Conservation (phyloP, 73 alveolate species). For the Diophrys appendiculata region DNA sequence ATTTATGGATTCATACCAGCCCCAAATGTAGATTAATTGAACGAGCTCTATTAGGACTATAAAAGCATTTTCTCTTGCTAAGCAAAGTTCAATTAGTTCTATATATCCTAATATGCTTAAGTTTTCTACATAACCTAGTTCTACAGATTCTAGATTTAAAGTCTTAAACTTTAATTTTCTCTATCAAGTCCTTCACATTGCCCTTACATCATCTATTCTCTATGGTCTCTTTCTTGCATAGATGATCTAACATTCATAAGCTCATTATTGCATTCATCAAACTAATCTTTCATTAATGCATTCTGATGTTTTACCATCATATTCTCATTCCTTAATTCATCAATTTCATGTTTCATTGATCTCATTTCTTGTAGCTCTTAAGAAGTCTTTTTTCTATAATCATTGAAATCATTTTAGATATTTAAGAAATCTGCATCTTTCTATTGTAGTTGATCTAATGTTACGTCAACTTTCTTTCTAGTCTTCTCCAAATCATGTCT, state of each 20-base stretch:
- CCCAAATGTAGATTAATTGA: background rate
- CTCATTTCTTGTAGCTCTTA: background rate
- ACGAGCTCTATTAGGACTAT: too few species aligned
- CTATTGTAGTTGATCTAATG: slow-evolving; percentile 26
- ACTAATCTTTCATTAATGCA: background rate
- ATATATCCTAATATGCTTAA: background rate
- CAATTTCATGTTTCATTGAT: background rate
- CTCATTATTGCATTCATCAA: background rate
- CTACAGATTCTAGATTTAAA: background rate
- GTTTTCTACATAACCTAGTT: background rate
- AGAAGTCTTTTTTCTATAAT: slow-evolving; percentile 30
- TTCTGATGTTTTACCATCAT: background rate
- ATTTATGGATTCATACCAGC: background rate
- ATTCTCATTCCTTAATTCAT: slow-evolving; percentile 17
- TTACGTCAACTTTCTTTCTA: slow-evolving; percentile 26
- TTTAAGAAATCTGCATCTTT: slow-evolving; percentile 32
- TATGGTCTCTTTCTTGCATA: background rate
- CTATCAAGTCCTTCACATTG: background rate
- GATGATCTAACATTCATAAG: background rate
- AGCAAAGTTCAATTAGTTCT: background rate
- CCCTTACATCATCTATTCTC: background rate
- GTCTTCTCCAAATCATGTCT: slow-evolving; percentile 42
- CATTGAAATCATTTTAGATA: slow-evolving; percentile 27
- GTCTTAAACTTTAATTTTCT: background rate
- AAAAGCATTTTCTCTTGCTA: too few species aligned